Evolutionary conservation across 2,329 filamentous ascomycete genomes (phyloP), one percentile per base, ranked within the genome.

Genomic region (Talaromyces funiculosus): DNA sequence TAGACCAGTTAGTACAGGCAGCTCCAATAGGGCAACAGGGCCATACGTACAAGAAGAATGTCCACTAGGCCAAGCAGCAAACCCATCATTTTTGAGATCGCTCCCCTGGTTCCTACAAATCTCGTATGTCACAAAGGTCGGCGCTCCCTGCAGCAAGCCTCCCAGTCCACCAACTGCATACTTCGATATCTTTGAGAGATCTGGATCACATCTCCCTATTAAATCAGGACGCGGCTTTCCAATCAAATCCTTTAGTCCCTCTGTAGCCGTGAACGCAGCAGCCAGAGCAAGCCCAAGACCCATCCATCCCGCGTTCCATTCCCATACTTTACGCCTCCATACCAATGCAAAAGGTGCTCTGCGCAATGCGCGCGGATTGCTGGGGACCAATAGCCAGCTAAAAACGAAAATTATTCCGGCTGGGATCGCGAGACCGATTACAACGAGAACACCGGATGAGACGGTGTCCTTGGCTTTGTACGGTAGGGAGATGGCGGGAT

Each of bases 271-370:
- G 78, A 89, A 95, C 4, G 89, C 83, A 2, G 84, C 80, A 2
- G 87, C 85, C 9, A 91, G 78, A 2, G 89, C 85, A 18, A 96
- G 79, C 0, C 81, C 90, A 2, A 96, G 81, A 0, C 92, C 92
- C 68, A 96, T 85, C 85, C 88, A 90, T 61, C 90, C 92, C 2
- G 86, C 86, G 71, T 97, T 91, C 72, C 90, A 86, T 73, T 97
- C 92, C 92, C 93, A 97, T 1, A 96, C 73, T 76, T 94, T 96
- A 65, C 90, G 84, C 71, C 84, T 85, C 86, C 90, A 92, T 47
- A 92, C 80, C 58, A 90, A 75, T 3, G 81, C 74, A 64, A 81
- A 82, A 1, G 89, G 85, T 0, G 87, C 86, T 20, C 82, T 81
- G 43, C 79, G 80, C 16, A 84, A 82, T 0, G 88, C 86, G 1